A percentile compares a stretch with the other conserved stretches of the same genome.
Evolutionary conservation across 805 yeast species (phyloP).

Genomic region (Candida sphagnicola): DNA sequence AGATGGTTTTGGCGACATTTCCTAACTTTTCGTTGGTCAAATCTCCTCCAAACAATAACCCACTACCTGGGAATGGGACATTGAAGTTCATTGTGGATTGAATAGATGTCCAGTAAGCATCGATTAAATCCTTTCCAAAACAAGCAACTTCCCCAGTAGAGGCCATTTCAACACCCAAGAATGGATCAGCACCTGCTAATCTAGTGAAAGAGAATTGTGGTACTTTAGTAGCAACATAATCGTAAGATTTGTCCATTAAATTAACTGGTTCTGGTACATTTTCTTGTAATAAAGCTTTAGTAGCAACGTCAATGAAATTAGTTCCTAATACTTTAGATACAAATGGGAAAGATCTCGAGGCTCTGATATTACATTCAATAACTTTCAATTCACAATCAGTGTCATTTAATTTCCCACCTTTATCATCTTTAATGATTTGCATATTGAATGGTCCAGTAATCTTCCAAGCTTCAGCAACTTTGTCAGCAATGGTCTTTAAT

Average conservation of each 20-base stretch:
- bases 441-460: conserved; percentile 98
- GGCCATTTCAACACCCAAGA: conserved; percentile 98
- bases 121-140: conserved; percentile 79
- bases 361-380: conserved; percentile 97
- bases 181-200: conserved; percentile 99
- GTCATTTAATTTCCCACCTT: conserved; percentile 52
- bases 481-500: conserved; percentile 83
- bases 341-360: conserved; percentile 98
- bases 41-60: conserved; percentile 94
- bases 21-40: conserved; percentile 66
- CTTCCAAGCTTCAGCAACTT: conserved; percentile 91
- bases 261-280: conserved; percentile 76
- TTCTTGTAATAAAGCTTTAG: conserved; percentile 74
- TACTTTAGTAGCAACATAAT: conserved; percentile 75
- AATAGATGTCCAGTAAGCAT: conserved; percentile 97
- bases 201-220: conserved; percentile 99
- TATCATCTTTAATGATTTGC: conserved; percentile 85
- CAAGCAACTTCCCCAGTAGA: conserved; percentile 99
- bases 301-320: conserved; percentile 93
- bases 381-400: conserved; percentile 73
- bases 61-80: conserved; percentile 86
- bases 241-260: conserved; percentile 68
- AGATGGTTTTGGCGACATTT: conserved; percentile 63
- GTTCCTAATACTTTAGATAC: conserved; percentile 94
- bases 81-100: conserved; percentile 97